Conservation (phyloP, 2,329 filamentous ascomycete genomes). For the Metarhizium guizhouense region DNA sequence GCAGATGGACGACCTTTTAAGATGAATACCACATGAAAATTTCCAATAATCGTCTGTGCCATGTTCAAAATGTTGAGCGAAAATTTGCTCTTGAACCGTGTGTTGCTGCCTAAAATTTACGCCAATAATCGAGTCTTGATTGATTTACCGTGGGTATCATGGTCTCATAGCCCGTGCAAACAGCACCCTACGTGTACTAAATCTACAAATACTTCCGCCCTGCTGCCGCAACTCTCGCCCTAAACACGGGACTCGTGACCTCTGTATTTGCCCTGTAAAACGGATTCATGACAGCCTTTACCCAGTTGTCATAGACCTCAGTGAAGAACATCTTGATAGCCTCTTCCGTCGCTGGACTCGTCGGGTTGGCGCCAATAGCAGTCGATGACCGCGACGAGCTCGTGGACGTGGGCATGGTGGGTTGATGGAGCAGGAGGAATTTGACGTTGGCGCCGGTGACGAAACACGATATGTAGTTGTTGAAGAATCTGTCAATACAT, state of each 20-base stretch:
- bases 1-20: slow-evolving; percentile 21
- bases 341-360: slow-evolving; percentile 84
- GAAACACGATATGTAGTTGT: slow-evolving; percentile 91
- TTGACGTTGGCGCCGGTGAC: slow-evolving; percentile 87
- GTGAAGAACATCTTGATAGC: slow-evolving; percentile 90
- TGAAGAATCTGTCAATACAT: slow-evolving; percentile 92
- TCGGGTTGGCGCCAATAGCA: slow-evolving; percentile 76
- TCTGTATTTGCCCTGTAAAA: slow-evolving; percentile 85
- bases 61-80: no score
- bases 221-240: slow-evolving; percentile 70
- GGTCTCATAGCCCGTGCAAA: slow-evolving; percentile 6
- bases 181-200: no score
- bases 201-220: slow-evolving; percentile 79
- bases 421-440: slow-evolving; percentile 89
- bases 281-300: slow-evolving; percentile 95
- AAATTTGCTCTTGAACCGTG: not conserved
- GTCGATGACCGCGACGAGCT: slow-evolving; percentile 49
- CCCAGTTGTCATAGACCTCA: slow-evolving; percentile 93
- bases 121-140: not conserved
- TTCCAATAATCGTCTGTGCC: not conserved
- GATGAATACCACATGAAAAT: slow-evolving; percentile 10
- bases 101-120: not conserved
- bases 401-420: slow-evolving; percentile 35
- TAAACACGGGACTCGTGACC: slow-evolving; percentile 80
- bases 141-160: not conserved